Percentiles rank a stretch among this genome's conserved stretches.
Conservation (phyloP, 1,284 basidiomycete species). For the Ceratobasidium papillatum region DNA sequence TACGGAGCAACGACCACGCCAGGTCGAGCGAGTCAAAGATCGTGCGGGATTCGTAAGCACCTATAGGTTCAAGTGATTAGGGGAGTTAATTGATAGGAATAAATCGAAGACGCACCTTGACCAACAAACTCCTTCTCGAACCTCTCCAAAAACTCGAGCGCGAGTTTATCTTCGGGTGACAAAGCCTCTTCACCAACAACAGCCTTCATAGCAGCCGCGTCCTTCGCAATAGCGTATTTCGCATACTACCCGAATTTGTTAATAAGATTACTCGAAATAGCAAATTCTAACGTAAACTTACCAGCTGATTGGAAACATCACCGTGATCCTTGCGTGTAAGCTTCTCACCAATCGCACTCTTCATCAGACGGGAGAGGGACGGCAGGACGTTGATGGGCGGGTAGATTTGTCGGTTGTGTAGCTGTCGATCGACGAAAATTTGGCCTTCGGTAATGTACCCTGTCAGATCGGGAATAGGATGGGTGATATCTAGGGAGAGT, state of each 20-base stretch:
- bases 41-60: constrained; percentile 93
- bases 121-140: constrained; percentile 96
- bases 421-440: constrained; percentile 96
- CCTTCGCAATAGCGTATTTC: constrained; percentile 96
- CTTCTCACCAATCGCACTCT: constrained; percentile 98
- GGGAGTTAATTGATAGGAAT: neutral
- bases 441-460: constrained; percentile 99
- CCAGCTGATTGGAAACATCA: constrained; percentile 97
- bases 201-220: constrained; percentile 99
- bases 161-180: constrained; percentile 91
- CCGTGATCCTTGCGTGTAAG: constrained; percentile 98
- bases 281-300: constrained; percentile 54
- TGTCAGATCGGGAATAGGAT: constrained; percentile 99
- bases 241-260: constrained; percentile 72
- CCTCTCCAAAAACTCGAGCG: constrained; percentile 91
- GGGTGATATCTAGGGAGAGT: constrained; percentile 86
- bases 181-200: constrained; percentile 99
- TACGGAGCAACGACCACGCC: constrained; percentile 95
- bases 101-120: constrained; percentile 68
- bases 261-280: neutral
- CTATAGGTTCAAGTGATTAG: constrained; percentile 54
- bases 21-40: constrained; percentile 98
- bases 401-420: constrained; percentile 97
- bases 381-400: constrained; percentile 99
- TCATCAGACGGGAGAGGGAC: constrained; percentile 98